Base-by-base conservation (phyloP, 139 green algal genomes). In the Desmodesmus armatus region DNA sequence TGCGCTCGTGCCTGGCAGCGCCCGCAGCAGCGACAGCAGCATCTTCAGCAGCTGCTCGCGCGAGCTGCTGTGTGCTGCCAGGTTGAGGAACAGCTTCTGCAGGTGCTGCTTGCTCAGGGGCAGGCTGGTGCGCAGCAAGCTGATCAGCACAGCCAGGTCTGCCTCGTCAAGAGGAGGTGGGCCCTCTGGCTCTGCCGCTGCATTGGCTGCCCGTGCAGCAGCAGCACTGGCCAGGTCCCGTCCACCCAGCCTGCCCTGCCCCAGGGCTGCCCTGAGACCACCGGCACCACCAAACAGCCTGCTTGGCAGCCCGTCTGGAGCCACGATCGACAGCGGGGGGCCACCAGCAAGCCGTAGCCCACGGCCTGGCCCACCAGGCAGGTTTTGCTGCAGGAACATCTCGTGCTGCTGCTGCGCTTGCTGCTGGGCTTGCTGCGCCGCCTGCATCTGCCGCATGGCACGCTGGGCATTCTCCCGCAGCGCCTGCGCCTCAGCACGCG, bases 21-120 rank as follows among this genome's bases (percentile, higher is more conserved):
- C 44, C 0, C 90, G 78, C 75, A 93, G 71, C 69, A 88, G 69
- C 35, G 53, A 70, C 58, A 94, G 86, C 82, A 98, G 88, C 78
- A 96, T 92, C 37, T 71, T 76, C 58, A 98, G 87, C 86, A 98
- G 87, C 40, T 87, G 72, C 41, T 89, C 29, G 29, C 95, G 84
- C 0, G 92, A 95, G 29, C 60, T 67, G 2, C 86, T 67, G 86
- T 97, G 93, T 5, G 80, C 72, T 55, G 89, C 95, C 44, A 99
- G 87, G 86, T 99, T 98, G 69, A 94, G 73, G 9, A 98, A 89
- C 79, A 98, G 73, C 11, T 91, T 89, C 80, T 96, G 93, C 65
- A 98, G 90, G 43, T 93, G 88, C 40, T 35, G 60, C 84, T 93
- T 96, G 85, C 60, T 81, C 43, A 93, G 76, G 9, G 89, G 91